Evolutionary conservation across 257 asterid genomes (phyloP).

Genomic region (Przewalskia tangutica): DNA sequence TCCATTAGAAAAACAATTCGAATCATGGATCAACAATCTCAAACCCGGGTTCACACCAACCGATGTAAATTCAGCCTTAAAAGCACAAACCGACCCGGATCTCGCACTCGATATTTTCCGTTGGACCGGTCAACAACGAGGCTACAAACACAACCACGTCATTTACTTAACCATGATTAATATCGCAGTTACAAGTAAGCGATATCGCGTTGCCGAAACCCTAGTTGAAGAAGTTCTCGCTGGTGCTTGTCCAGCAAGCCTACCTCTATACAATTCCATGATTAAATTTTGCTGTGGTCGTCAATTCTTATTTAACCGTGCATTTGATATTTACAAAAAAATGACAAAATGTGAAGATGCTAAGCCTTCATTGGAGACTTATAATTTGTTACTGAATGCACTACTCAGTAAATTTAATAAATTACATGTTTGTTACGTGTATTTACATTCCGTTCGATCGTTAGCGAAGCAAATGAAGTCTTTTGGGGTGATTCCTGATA

Average conservation of each 20-base stretch:
- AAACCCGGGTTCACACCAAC: conserved; percentile 75
- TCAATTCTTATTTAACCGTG: conserved; percentile 56
- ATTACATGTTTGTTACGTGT: conserved; percentile 58
- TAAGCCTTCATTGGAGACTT: conserved; percentile 72
- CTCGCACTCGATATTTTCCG: conserved; percentile 91
- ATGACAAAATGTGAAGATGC: conserved; percentile 58
- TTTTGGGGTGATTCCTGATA: conserved; percentile 67
- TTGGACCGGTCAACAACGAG: conserved; percentile 88
- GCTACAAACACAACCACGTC: conserved; percentile 59
- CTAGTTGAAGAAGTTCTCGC: conserved; percentile 75
- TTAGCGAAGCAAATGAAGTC: conserved; percentile 79
- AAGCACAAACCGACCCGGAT: conserved; percentile 75
- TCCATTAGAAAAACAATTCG: conserved; percentile 67
- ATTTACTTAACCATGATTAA: conserved; percentile 67
- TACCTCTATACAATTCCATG: conserved; percentile 66
- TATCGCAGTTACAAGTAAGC: conserved; percentile 54
- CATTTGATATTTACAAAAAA: conserved; percentile 79
- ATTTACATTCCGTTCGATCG: conserved; percentile 67
- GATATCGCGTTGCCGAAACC: conserved; percentile 56
- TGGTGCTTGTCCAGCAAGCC: conserved; percentile 64
- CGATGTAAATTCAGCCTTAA: conserved; percentile 60
- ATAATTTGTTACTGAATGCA: conserved; percentile 47
- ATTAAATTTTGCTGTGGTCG: conserved; percentile 77
- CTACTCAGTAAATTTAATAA: conserved; percentile 60
- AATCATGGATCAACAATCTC: conserved; percentile 62